A percentile compares a stretch with the other conserved stretches of the same genome.
Evolutionary conservation across 805 yeast genomes (phyloP).

Genomic region (Schwanniomyces sp.): DNA sequence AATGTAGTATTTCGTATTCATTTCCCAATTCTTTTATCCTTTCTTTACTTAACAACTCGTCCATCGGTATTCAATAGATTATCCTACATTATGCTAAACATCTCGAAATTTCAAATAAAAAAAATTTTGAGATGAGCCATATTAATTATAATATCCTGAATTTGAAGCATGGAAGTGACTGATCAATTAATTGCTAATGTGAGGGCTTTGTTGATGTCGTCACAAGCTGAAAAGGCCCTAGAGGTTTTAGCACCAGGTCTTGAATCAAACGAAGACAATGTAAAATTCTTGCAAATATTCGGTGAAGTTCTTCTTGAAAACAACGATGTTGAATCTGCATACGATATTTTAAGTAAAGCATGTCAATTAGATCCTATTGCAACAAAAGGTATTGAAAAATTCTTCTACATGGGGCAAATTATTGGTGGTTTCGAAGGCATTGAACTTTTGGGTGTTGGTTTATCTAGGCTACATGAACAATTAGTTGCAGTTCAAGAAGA

Average conservation of each 20-base stretch:
- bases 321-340: conserved; percentile 79
- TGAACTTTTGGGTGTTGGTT: conserved; percentile 59
- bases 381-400: conserved; percentile 70
- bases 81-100: not conserved
- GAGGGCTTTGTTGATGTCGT: conserved; percentile 42
- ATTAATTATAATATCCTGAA: not conserved
- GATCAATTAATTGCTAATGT: conserved; percentile 27
- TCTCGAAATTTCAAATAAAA: not conserved
- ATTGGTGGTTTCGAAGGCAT: conserved; percentile 81
- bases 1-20: conserved; percentile 61
- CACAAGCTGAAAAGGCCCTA: conserved; percentile 57
- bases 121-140: conserved; percentile 2
- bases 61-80: conserved; percentile 1
- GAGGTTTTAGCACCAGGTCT: conserved; percentile 42
- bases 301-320: conserved; percentile 82
- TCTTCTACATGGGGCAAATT: conserved; percentile 87
- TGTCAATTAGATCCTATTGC: conserved; percentile 73
- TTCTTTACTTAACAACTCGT: not conserved
- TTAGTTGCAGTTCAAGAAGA: conserved; percentile 30
- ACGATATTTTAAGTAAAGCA: conserved; percentile 55
- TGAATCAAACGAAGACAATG: conserved; percentile 28
- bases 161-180: conserved; percentile 1
- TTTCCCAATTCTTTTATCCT: conserved; percentile 11
- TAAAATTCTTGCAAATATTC: conserved; percentile 53
- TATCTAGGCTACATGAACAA: conserved; percentile 45